Evolutionary conservation across 192 early-diverging fungal species (phyloP), one percentile per base, ranked within the genome.

Genomic region (Linnemannia exigua): DNA sequence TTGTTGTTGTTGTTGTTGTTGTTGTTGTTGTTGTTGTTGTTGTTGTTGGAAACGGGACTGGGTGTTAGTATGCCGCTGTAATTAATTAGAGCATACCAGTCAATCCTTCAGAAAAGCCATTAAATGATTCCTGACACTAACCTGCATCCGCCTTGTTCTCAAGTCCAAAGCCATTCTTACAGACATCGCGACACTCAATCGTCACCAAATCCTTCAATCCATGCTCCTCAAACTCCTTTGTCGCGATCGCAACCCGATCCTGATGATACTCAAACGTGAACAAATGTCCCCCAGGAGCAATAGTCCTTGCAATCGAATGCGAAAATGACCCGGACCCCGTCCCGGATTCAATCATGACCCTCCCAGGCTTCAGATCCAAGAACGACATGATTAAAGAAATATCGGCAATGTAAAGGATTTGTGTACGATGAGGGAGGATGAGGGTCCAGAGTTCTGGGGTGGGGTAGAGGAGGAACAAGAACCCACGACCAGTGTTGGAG

Each of bases 371-470:
- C 74, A 98, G 85, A 66, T 97, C 95, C 50, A 99, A 91, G 48
- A 92, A 90, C 28, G 89, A 79, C 9, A 93, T 93, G 38, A 99
- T 93, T 54, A 97, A 93, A 11, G 98, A 95, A 85, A 99, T 99
- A 87, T 99, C 98, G 33, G 97, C 93, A 54, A 94, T 80, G 80
- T 99, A 99, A 33, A 99, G 88, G 58, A 99, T 99, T 87, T 99
- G 98, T 11, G 98, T 99, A 58, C 98, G 92, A 77, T 99, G 98
- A 14, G 97, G 97, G 14, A 99, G 90, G 11, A 92, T 90, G 67
- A 92, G 89, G 0, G 98, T 99, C 98, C 98, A 99, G n/a, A 99
- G 91, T 79, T 98, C 98, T 0, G 98, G 98, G 0, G 97, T 97
- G 7, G 97, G 97, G 50, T 95, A 94, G 28, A 99, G 90, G 31